Conservation (phyloP, 345 rosid species). For the Populus davidiana region DNA sequence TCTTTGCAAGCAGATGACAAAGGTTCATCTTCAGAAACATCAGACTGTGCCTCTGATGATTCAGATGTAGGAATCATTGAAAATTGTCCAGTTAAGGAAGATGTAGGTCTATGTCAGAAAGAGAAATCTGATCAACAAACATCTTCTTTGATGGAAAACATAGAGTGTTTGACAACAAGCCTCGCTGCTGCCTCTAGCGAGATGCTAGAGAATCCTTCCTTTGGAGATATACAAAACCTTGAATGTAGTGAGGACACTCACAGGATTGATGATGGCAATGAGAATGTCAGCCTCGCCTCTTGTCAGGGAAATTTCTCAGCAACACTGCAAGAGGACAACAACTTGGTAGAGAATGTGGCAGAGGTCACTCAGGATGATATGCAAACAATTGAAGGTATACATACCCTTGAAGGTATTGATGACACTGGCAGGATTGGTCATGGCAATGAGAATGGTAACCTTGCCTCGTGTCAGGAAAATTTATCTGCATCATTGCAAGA, state of each 20-base stretch:
- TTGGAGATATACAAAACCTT: conserved; percentile 21
- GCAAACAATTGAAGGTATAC: conserved; percentile 18
- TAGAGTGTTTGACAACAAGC: conserved; percentile 11
- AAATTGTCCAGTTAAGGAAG: conserved; percentile 20
- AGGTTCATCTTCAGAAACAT: conserved; percentile 40
- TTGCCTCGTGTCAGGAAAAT: conserved; percentile 13
- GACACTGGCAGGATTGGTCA: conserved; percentile 13
- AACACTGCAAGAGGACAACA: not conserved
- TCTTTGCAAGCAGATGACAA: conserved; percentile 39
- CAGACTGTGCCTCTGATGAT: conserved; percentile 44
- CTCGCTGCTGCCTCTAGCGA: conserved; percentile 22
- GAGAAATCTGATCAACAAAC: conserved; percentile 19
- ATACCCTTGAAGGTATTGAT: conserved; percentile 3
- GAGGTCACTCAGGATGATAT: not conserved
- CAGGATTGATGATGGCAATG: not conserved
- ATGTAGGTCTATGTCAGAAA: conserved; percentile 15
- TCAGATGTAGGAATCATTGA: conserved; percentile 60
- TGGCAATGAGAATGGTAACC: conserved; percentile 16
- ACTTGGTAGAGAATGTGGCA: not conserved
- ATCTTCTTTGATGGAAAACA: conserved; percentile 29
- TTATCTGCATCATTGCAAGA: conserved; percentile 12
- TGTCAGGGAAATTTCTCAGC: not conserved
- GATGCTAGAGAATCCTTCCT: conserved; percentile 27
- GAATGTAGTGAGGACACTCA: not conserved
- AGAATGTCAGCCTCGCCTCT: not conserved